phyloP scores from a whole-genome alignment of 441 rosid species.

The Erodium trifolium region DNA sequence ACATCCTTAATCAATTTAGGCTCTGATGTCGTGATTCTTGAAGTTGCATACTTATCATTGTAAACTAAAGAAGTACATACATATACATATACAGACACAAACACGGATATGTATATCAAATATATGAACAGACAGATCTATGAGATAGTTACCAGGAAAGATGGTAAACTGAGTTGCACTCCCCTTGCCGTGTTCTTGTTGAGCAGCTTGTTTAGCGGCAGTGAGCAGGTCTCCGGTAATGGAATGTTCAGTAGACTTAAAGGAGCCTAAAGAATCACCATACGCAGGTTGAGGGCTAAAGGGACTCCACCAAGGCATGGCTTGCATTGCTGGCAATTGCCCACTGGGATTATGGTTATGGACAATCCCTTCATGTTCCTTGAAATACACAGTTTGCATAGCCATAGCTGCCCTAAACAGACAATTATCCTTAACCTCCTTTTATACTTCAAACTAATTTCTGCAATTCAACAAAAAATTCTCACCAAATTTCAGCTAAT shows the following conservation, averaged over 20 bases:
- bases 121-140: neutral
- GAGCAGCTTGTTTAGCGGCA: slow-evolving; percentile 30
- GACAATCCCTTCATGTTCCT: slow-evolving; percentile 51
- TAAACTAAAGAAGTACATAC: neutral
- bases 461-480: slow-evolving; percentile 27
- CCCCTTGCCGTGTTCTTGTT: slow-evolving; percentile 34
- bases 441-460: slow-evolving; percentile 21
- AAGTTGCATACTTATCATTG: neutral
- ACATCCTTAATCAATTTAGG: neutral
- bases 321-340: slow-evolving; percentile 37
- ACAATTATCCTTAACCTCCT: slow-evolving; percentile 7
- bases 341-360: slow-evolving; percentile 29
- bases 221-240: slow-evolving; percentile 25
- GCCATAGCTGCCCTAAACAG: slow-evolving; percentile 43
- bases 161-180: slow-evolving; percentile 41
- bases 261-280: slow-evolving; percentile 38
- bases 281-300: slow-evolving; percentile 42
- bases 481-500: neutral
- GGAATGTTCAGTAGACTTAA: slow-evolving; percentile 31
- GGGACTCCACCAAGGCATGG: slow-evolving; percentile 57
- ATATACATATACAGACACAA: neutral
- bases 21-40: neutral
- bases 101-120: neutral
- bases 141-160: slow-evolving; percentile 42
- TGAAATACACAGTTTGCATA: slow-evolving; percentile 57